These are phyloP conservation scores for Cladosporium halotolerans DNA, from an alignment of 2,329 filamentous ascomycete species.

Conservation along the genomic window DNA sequence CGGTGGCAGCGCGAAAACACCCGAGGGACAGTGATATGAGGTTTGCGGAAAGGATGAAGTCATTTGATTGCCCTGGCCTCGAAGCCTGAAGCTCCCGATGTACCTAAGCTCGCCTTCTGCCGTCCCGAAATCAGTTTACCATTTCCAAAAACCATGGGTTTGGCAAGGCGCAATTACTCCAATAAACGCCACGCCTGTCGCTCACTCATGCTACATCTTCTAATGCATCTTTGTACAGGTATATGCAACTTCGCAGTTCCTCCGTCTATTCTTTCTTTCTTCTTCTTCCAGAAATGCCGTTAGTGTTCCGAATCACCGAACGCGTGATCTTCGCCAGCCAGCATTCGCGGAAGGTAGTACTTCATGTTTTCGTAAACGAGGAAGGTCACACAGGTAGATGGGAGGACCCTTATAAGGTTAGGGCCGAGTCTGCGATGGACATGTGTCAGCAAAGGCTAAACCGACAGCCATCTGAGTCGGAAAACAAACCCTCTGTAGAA, in stretches of 20 bases:
- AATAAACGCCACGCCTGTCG: too few relatives aligned
- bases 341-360: constrained; percentile 51
- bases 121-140: too few relatives aligned
- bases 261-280: not conserved
- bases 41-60: too few relatives aligned
- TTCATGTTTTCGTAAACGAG: constrained; percentile 93
- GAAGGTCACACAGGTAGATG: constrained; percentile 94
- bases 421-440: constrained; percentile 56
- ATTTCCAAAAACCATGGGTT: too few relatives aligned
- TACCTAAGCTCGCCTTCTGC: too few relatives aligned
- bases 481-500: constrained; percentile 72
- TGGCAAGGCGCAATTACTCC: too few relatives aligned
- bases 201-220: not conserved
- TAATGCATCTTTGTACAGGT: not conserved
- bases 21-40: not conserved
- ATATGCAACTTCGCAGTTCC: not conserved
- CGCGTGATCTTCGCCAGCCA: not conserved
- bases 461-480: not conserved
- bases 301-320: not conserved
- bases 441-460: not conserved
- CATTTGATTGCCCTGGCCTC: too few relatives aligned
- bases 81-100: too few relatives aligned
- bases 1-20: not conserved
- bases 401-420: constrained; percentile 83
- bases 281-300: not conserved